Percentiles rank a stretch among this genome's conserved stretches.
These are phyloP conservation scores for Septoria petroselini DNA, from an alignment of 2,329 filamentous ascomycete species.

Conservation along the genomic window DNA sequence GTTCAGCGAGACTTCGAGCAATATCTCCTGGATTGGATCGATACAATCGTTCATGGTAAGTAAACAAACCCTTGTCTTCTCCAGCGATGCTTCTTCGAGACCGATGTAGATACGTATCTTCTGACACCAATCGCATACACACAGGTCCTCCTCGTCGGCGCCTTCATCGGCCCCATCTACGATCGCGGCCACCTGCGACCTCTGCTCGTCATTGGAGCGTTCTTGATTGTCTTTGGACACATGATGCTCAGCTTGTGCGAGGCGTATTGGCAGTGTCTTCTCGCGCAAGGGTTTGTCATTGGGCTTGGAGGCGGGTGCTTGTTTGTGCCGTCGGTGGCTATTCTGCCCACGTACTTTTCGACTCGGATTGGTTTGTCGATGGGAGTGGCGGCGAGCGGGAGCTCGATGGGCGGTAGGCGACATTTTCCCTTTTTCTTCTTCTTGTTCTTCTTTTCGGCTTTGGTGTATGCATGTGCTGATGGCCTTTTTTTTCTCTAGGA, in stretches of 20 bases:
- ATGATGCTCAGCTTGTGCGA: slow-evolving; percentile 52
- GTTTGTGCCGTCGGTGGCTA: slow-evolving; percentile 48
- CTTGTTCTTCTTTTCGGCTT: too few species aligned
- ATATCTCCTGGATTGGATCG: slow-evolving; percentile 46
- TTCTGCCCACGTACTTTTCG: slow-evolving; percentile 50
- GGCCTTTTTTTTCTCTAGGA: slow-evolving; percentile 13
- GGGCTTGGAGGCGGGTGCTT: slow-evolving; percentile 46
- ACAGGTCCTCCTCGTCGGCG: slow-evolving; percentile 45
- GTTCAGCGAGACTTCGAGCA: slow-evolving; percentile 29
- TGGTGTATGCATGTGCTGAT: neutral
- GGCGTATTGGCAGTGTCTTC: slow-evolving; percentile 50
- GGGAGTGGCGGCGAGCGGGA: slow-evolving; percentile 47
- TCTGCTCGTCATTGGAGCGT: slow-evolving; percentile 44
- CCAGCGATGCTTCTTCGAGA: too few species aligned
- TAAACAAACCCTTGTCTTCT: too few species aligned
- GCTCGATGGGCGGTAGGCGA: slow-evolving; percentile 36
- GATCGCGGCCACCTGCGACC: slow-evolving; percentile 49
- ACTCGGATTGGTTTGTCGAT: slow-evolving; percentile 46
- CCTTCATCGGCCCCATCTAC: slow-evolving; percentile 49
- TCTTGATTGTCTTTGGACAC: slow-evolving; percentile 49
- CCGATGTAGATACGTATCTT: too few species aligned
- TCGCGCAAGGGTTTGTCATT: slow-evolving; percentile 50
- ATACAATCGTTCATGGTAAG: slow-evolving; percentile 48
- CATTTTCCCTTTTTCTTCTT: too few species aligned
- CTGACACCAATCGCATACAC: too few species aligned